phyloP scores from a whole-genome alignment of 106 monocot genomes.

The Dioscorea dumetorum region DNA sequence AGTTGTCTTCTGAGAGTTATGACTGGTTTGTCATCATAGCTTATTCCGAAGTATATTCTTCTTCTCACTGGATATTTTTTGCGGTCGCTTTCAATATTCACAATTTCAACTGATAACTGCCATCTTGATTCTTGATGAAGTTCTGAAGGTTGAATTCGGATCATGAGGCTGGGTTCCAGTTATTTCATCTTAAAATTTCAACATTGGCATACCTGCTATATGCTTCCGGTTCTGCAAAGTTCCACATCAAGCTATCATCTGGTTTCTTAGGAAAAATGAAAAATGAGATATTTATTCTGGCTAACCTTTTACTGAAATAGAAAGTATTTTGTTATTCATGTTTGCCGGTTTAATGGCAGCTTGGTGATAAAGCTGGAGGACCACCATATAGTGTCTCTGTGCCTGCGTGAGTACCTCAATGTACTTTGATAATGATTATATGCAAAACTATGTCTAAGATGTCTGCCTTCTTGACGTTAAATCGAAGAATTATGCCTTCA shows the following conservation, averaged over 20 bases:
- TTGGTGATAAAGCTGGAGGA: slow-evolving; percentile 30
- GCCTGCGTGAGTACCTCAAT: slow-evolving; percentile 25
- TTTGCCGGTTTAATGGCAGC: slow-evolving; percentile 15
- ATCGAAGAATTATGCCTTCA: not conserved
- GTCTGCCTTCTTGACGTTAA: not conserved
- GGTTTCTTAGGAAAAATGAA: not conserved
- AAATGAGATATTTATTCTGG: not conserved
- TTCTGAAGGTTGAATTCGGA: too few relatives aligned
- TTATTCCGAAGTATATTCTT: not conserved
- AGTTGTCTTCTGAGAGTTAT: too few relatives aligned
- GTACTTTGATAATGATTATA: not conserved
- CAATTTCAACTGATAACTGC: not conserved
- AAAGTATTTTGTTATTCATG: not conserved
- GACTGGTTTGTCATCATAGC: not conserved
- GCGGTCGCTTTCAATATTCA: not conserved
- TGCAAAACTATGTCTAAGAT: not conserved
- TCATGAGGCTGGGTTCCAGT: too few relatives aligned
- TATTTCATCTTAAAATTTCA: too few relatives aligned
- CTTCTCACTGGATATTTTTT: not conserved
- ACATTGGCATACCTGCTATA: too few relatives aligned
- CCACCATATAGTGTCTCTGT: slow-evolving; percentile 39
- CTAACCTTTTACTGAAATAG: too few relatives aligned
- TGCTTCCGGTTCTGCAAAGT: not conserved
- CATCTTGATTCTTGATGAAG: too few relatives aligned
- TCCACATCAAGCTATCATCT: not conserved